Evolutionary conservation across 768 basidiomycete species (phyloP), one percentile per base, ranked within the genome.

Genomic region (Pulveroboletus sp.): DNA sequence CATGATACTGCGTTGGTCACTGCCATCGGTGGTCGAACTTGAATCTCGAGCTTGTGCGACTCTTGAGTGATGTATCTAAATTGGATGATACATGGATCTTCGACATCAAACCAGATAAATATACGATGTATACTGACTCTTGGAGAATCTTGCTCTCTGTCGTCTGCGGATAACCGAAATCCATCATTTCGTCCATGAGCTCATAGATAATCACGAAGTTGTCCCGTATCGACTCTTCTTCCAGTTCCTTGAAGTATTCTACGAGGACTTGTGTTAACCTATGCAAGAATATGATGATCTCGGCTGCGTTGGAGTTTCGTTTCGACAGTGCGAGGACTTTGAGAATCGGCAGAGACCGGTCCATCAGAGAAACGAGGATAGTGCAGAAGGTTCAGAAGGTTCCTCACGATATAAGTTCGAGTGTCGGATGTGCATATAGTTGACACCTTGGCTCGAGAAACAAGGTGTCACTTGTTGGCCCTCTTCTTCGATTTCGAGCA

Each of bases 171-270:
- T 87, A 97, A 8, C 96, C 96, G 71, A 96, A 99, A 74, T 99
- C 96, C 93, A 98, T 97, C 92, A 98, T 97, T 76, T 99, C 96
- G 62, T 98, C 95, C 75, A 99, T 80, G 46, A 98, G 81, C 67
- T 98, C 95, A 69, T 96, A 99, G 43, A 99, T 96, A 65, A 99
- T 96, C 34, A 99, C 96, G 64, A 99, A 99, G 64, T 99, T 99
- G 71, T 99, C 96, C 8, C 96, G 79, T 64, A 99, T 98, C 41
- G 92, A 94, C 74, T 99, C 96, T 64, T 98, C 96, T 67, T 99
- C 96, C 32, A 98, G 84, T 67, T 98, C 96, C 68, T 98, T 99
- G 78, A 99, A 99, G 77, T 99, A 99, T 65, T 98, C 96, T 45
- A 95, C 80, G 48, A 99, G 77, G 6, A 98, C 95, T 66, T 92